Evolutionary conservation across 768 basidiomycete species (phyloP).

Genomic region (Aureoboletus auriporus): DNA sequence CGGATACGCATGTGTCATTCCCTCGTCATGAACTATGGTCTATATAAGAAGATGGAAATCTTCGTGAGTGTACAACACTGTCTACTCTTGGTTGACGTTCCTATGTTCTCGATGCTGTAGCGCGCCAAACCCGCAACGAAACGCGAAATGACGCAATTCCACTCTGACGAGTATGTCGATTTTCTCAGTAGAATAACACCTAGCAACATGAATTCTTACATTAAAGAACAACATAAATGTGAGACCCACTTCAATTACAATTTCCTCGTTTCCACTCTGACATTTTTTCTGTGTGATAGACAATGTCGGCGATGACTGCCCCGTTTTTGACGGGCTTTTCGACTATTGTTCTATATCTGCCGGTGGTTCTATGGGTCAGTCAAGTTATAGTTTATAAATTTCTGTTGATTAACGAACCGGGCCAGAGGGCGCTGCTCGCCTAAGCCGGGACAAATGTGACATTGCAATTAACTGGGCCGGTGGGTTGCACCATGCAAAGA

Average conservation of each 20-base stretch:
- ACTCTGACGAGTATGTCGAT: slow-evolving; percentile 98
- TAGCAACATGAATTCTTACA: slow-evolving; percentile 89
- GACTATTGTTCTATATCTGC: slow-evolving; percentile 99
- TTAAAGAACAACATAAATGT: slow-evolving; percentile 98
- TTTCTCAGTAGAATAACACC: slow-evolving; percentile 93
- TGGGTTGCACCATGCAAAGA: slow-evolving; percentile 97
- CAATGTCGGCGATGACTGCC: slow-evolving; percentile 98
- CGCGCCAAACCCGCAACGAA: slow-evolving; percentile 99
- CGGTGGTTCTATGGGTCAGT: slow-evolving; percentile 97
- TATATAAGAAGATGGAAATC: slow-evolving; percentile 99
- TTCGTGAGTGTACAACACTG: slow-evolving; percentile 62
- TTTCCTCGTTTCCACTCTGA: background rate
- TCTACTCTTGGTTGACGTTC: background rate
- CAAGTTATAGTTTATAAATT: background rate
- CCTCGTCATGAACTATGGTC: slow-evolving; percentile 97
- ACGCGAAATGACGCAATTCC: slow-evolving; percentile 99
- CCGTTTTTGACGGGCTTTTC: slow-evolving; percentile 97
- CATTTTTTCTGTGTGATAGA: slow-evolving; percentile 42
- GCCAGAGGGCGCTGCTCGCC: slow-evolving; percentile 91
- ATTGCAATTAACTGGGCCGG: slow-evolving; percentile 99
- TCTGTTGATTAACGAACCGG: slow-evolving; percentile 7
- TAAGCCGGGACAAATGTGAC: slow-evolving; percentile 96
- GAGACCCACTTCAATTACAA: slow-evolving; percentile 15
- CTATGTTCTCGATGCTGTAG: slow-evolving; percentile 39
- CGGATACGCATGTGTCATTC: slow-evolving; percentile 99